These are phyloP conservation scores for Agastache rugosa DNA, from an alignment of 257 asterid species.

Conservation along the genomic window DNA sequence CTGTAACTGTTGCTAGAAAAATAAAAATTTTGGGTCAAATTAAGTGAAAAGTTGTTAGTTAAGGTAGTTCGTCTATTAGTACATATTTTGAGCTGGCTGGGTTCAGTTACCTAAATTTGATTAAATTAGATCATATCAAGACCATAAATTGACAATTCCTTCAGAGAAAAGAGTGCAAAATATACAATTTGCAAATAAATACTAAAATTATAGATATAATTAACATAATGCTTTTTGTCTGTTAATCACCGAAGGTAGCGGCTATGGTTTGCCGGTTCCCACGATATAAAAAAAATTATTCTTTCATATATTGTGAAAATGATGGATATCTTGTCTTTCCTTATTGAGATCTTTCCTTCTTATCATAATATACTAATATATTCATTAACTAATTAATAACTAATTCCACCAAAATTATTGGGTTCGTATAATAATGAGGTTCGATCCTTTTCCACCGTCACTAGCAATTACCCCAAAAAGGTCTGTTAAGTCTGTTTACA, in stretches of 20 bases:
- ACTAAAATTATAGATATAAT: neutral
- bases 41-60: no score
- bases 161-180: no score
- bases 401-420: no score
- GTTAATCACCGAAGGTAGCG: no score
- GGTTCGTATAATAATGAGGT: neutral
- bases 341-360: no score
- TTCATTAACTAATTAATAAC: no score
- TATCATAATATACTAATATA: no score
- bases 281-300: no score
- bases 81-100: neutral
- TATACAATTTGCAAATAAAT: neutral
- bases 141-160: neutral
- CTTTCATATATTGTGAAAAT: no score
- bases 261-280: no score
- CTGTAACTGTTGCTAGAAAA: neutral
- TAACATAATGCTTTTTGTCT: no score
- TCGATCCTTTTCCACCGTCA: constrained; percentile 3
- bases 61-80: neutral
- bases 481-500: neutral
- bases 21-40: neutral
- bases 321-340: no score
- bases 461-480: neutral
- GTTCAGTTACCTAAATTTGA: neutral
- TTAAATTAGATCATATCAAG: neutral